phyloP scores from a whole-genome alignment of 495 filamentous ascomycete genomes.

The Emericellopsis terricola region DNA sequence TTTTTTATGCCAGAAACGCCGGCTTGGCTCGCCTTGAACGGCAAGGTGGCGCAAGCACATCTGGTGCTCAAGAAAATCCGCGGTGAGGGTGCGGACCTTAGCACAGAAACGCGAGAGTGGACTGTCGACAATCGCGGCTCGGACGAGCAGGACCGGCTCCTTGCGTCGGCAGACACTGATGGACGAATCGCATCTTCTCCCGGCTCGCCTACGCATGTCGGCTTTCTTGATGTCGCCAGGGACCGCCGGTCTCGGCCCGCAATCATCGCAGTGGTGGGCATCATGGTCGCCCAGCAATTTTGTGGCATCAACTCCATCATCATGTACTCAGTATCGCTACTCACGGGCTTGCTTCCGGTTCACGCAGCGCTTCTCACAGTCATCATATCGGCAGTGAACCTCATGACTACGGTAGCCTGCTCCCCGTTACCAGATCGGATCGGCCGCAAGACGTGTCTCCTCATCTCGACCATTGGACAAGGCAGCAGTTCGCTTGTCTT shows the following conservation, averaged over 20 bases:
- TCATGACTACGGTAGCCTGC: constrained; percentile 60
- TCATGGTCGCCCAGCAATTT: constrained; percentile 89
- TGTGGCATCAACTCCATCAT: constrained; percentile 91
- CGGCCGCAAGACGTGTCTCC: constrained; percentile 66
- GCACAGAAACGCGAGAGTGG: constrained; percentile 54
- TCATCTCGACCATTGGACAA: constrained; percentile 70
- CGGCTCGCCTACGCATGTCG: constrained; percentile 27
- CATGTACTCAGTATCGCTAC: constrained; percentile 89
- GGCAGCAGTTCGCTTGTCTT: constrained; percentile 54
- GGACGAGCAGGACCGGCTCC: constrained; percentile 24
- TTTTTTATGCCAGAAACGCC: constrained; percentile 69
- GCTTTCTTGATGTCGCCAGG: constrained; percentile 45
- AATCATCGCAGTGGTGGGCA: constrained; percentile 66
- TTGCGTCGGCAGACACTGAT: constrained; percentile 18
- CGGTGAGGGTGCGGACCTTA: constrained; percentile 47
- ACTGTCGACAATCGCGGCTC: constrained; percentile 19
- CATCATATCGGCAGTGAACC: constrained; percentile 68
- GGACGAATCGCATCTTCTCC: no score
- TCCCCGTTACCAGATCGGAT: constrained; percentile 74
- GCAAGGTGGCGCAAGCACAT: constrained; percentile 40
- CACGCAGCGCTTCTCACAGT: constrained; percentile 69
- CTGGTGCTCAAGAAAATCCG: constrained; percentile 55
- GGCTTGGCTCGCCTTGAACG: constrained; percentile 59
- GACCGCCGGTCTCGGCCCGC: constrained; percentile 54
- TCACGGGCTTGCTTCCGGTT: constrained; percentile 57